These are phyloP conservation scores for Cornus controversa DNA, from an alignment of 148 eudicot species.

Conservation along the genomic window DNA sequence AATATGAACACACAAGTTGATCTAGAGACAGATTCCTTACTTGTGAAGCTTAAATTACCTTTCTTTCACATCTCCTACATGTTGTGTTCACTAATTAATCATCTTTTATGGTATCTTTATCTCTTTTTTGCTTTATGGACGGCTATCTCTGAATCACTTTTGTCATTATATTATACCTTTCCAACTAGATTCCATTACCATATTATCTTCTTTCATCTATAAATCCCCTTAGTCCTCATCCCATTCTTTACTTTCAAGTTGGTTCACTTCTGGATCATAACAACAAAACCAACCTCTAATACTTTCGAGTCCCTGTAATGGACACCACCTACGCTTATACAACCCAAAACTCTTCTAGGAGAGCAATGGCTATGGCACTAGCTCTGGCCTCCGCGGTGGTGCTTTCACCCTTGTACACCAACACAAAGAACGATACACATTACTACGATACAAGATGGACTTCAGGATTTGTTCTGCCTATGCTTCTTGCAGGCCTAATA, in stretches of 20 bases:
- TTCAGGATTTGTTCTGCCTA: slow-evolving; percentile 71
- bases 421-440: slow-evolving; percentile 28
- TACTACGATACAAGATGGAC: slow-evolving; percentile 54
- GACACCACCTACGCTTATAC: slow-evolving; percentile 23
- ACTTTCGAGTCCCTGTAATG: slow-evolving; percentile 26
- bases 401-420: slow-evolving; percentile 66
- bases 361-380: slow-evolving; percentile 68
- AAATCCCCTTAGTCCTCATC: slow-evolving; percentile 10
- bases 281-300: slow-evolving; percentile 12
- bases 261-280: slow-evolving; percentile 19
- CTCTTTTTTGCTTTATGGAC: slow-evolving; percentile 55
- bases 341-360: slow-evolving; percentile 44
- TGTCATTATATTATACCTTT: slow-evolving; percentile 35
- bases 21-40: slow-evolving; percentile 31
- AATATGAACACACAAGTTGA: no score
- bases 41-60: slow-evolving; percentile 4
- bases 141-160: slow-evolving; percentile 38
- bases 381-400: slow-evolving; percentile 62
- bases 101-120: background rate
- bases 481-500: slow-evolving; percentile 69
- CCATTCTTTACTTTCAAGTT: slow-evolving; percentile 13
- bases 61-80: background rate
- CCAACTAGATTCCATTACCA: slow-evolving; percentile 51
- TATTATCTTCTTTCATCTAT: slow-evolving; percentile 24
- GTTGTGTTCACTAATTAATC: background rate